phyloP scores from a whole-genome alignment of 2,329 filamentous ascomycete genomes.

The Aspergillus tamarii region DNA sequence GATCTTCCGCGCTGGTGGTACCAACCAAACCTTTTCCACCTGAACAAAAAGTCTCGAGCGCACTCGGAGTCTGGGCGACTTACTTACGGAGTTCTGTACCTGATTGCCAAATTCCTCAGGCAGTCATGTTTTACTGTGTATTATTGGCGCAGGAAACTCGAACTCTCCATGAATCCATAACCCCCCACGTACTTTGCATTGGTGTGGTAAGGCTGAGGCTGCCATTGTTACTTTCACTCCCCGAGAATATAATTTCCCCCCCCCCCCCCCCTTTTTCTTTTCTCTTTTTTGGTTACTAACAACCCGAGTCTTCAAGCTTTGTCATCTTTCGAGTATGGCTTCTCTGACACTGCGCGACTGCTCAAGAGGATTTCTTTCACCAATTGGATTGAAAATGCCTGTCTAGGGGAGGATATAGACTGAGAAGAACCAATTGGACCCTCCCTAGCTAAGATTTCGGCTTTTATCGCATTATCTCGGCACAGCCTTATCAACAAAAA shows the following conservation, averaged over 20 bases:
- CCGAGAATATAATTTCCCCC: no score
- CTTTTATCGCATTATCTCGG: background rate
- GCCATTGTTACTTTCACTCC: background rate
- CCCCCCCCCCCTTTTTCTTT: no score
- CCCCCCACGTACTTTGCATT: background rate
- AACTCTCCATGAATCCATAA: background rate
- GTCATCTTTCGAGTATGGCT: background rate
- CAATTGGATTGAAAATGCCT: background rate
- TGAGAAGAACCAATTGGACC: background rate
- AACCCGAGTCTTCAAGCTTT: background rate
- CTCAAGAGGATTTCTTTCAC: background rate
- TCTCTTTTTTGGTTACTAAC: background rate
- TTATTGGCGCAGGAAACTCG: background rate
- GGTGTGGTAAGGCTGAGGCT: background rate
- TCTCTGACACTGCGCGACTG: background rate
- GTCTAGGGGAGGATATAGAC: background rate
- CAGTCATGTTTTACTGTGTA: background rate
- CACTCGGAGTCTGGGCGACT: background rate
- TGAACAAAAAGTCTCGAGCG: background rate
- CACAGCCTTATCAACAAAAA: background rate
- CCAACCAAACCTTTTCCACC: background rate
- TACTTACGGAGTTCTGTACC: background rate
- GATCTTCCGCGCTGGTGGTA: constrained; percentile 6
- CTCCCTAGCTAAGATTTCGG: background rate
- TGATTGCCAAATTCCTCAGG: background rate